Conservation (phyloP, 305 asterid species). For the Solanum hybrid region DNA sequence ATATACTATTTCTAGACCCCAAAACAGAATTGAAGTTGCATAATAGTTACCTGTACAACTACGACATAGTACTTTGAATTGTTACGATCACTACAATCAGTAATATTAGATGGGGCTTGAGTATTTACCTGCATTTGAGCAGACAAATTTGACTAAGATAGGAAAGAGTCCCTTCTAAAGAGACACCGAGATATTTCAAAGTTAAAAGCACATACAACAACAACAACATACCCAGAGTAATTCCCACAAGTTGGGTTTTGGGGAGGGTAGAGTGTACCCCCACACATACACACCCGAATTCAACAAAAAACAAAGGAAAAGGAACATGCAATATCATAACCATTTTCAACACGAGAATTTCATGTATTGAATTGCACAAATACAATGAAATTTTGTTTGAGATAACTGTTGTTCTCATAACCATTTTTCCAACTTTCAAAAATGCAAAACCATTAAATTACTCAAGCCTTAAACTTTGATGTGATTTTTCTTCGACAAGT, state of each 20-base stretch:
- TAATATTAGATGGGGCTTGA: slow-evolving; percentile 65
- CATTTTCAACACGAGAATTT: not conserved
- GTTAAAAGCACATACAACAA: not conserved
- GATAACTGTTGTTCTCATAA: not conserved
- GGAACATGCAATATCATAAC: not conserved
- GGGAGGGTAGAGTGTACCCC: not conserved
- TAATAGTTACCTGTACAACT: slow-evolving; percentile 56
- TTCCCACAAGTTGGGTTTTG: not conserved
- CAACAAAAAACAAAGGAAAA: not conserved
- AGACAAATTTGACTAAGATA: slow-evolving; percentile 1
- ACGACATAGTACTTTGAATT: slow-evolving; percentile 80
- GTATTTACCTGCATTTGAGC: slow-evolving; percentile 58
- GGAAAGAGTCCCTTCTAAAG: not conserved
- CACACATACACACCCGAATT: not conserved
- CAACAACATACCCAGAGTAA: not conserved
- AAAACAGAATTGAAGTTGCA: not conserved
- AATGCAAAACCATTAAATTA: not conserved
- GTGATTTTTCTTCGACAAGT: not conserved
- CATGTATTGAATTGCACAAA: not conserved
- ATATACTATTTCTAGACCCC: not conserved
- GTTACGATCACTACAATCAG: slow-evolving; percentile 70
- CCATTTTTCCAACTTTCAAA: not conserved
- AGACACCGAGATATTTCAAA: not conserved
- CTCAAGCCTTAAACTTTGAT: not conserved
- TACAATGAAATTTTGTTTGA: not conserved